Evolutionary conservation across 1,139 yeast species (phyloP), one percentile per base, ranked within the genome.

Genomic region (Magnusiomyces paraingens): DNA sequence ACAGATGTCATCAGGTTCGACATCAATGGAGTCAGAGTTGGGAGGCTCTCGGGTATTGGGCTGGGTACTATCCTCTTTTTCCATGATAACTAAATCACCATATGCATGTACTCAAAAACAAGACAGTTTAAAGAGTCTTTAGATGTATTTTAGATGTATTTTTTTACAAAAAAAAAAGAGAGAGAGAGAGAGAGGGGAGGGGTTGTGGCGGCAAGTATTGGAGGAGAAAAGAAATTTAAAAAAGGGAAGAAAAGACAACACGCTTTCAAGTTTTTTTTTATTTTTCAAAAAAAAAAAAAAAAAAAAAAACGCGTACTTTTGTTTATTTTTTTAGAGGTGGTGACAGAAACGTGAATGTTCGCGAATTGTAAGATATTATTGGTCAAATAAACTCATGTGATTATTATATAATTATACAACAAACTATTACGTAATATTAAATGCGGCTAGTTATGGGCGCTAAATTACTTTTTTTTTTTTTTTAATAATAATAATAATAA

Each of bases 1-100:
- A 18, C 50, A 47, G 18, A 51, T 47, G 11, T 50, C 39, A 20
- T 41, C 44, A 8, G 50, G 39, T 6, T 45, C 42, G n/a, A 38
- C 48, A n/a, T 32, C 39, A 12, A 41, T 18, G 4, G 45, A 11
- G 18, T n/a, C 29, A 11, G 20, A 12, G 4, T 43, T 43, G 12
- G 36, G n/a, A 4, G 18, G 15, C 10, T 29, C 47, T 12, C 35
- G 18, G 3, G 47, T 42, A 35, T 43, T 41, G 22, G 47, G 47
- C 15, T 49, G 47, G 29, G 52, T 43, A 12, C 29, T 45, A 40
- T 15, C 21, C 47, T n/a, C 39, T 39, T 17, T 47, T 15, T 35
- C 38, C 26, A 29, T 32, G 38, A 26, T 15, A 45, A n/a, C 21
- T 20, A 15, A 45, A 5, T 11, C 38, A 17, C 18, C 26, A 36